These are phyloP conservation scores for Yamadazyma atmosphaerica DNA, from an alignment of 1,139 yeast species.

Conservation along the genomic window DNA sequence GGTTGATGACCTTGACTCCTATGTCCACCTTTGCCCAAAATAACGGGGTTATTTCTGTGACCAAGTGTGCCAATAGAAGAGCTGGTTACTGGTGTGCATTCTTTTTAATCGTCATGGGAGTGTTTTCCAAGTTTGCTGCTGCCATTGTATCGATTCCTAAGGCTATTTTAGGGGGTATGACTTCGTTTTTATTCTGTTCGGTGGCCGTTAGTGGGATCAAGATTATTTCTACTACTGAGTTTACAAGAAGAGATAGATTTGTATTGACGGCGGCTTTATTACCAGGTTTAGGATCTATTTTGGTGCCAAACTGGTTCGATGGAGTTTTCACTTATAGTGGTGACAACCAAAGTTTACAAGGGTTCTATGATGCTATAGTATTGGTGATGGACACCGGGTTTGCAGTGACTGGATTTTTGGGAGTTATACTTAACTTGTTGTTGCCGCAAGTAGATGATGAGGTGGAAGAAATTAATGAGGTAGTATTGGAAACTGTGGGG, in stretches of 20 bases:
- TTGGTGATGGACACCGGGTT: slow-evolving; percentile 87
- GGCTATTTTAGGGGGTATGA: slow-evolving; percentile 90
- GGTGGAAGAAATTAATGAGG: slow-evolving; percentile 50
- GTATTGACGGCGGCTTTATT: slow-evolving; percentile 73
- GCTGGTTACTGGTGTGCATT: slow-evolving; percentile 92
- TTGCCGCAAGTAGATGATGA: slow-evolving; percentile 74
- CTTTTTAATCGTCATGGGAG: slow-evolving; percentile 80
- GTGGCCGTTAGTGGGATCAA: slow-evolving; percentile 89
- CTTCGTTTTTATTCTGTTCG: slow-evolving; percentile 81
- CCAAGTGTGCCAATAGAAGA: slow-evolving; percentile 82
- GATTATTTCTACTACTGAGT: slow-evolving; percentile 71
- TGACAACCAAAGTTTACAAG: slow-evolving; percentile 57
- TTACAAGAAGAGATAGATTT: slow-evolving; percentile 86
- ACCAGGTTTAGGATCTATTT: slow-evolving; percentile 77
- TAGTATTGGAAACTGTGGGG: slow-evolving; percentile 48
- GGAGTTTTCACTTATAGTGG: slow-evolving; percentile 77
- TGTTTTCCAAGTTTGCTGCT: slow-evolving; percentile 87
- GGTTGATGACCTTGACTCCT: slow-evolving; percentile 76
- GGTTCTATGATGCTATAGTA: slow-evolving; percentile 77
- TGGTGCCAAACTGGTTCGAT: slow-evolving; percentile 76
- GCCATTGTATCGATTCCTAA: slow-evolving; percentile 83
- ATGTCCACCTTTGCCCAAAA: slow-evolving; percentile 90
- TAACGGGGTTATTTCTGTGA: slow-evolving; percentile 88
- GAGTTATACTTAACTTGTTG: slow-evolving; percentile 66
- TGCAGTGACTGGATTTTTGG: slow-evolving; percentile 79